Base-by-base conservation (phyloP, 805 yeast genomes). In the Metschnikowia reukaufii region DNA sequence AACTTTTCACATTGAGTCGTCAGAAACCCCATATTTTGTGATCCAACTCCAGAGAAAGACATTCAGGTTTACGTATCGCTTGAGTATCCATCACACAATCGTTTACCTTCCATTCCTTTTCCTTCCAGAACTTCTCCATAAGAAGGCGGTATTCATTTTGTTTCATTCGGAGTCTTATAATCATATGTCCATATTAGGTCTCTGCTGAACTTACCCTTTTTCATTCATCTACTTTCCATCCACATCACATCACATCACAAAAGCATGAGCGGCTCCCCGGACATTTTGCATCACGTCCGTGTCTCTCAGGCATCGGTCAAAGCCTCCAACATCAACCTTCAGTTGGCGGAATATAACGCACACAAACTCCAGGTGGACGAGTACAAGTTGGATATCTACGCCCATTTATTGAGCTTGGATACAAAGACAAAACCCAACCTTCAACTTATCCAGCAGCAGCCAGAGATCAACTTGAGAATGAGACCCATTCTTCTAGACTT, bases 291-390 rank as follows among this genome's bases (percentile, higher is more conserved):
- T 43, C 48, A 47, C 37, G 60, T 67, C 20, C 57, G 76, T 37
- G 52, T 66, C 39, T 50, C 62, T 42, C 63, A 67, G 45, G 58
- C 66, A 25, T 58, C 64, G 23, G 40, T 68, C 44, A 70, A 66
- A 50, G 72, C 81, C 4, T 54, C 72, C 21, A 65, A 73, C 54
- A 63, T 73, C 35, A 62, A 62, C 20, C 58, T 80, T 36, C 57
- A 53, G 40, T 57, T 68, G 42, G 77, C 76, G 70, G 83, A 79
- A 57, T 72, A 69, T 48, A 64, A 67, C 43, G 68, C 74, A 32
- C 84, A 79, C 59, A 66, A 64, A 31, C 58, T 56, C 15, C 61
- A 73, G 12, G 64, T 77, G 41, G 61, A 66, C 37, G 79, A 76
- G 48, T 80, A 81, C 58, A 70, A 73, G 48, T 50, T 65, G 40